These are phyloP conservation scores for Diaporthe eres DNA, from an alignment of 2,329 filamentous ascomycete species.

Conservation along the genomic window DNA sequence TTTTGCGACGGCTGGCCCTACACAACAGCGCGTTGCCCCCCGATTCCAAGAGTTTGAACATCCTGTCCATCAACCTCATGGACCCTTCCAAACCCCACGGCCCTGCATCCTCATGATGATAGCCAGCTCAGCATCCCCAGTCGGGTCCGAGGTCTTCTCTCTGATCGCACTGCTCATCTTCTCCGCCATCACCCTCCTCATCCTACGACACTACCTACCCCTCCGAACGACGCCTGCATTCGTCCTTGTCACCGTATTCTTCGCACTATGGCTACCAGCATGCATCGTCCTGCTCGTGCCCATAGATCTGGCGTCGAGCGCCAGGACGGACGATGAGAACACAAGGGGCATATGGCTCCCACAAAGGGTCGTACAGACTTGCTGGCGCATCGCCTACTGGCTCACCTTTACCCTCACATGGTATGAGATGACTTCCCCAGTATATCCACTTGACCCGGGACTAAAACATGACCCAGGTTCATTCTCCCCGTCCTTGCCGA, in stretches of 20 bases:
- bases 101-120: slow-evolving; percentile 42
- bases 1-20: slow-evolving; percentile 17
- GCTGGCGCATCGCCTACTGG: slow-evolving; percentile 98
- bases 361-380: slow-evolving; percentile 81
- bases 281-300: slow-evolving; percentile 93
- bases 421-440: slow-evolving; percentile 62
- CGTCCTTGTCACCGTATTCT: slow-evolving; percentile 91
- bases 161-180: slow-evolving; percentile 80
- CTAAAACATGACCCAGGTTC: slow-evolving; percentile 70
- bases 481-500: slow-evolving; percentile 94
- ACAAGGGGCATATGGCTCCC: slow-evolving; percentile 90
- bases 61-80: slow-evolving; percentile 29
- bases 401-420: slow-evolving; percentile 95
- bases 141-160: slow-evolving; percentile 86
- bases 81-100: slow-evolving; percentile 18
- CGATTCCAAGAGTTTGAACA: slow-evolving; percentile 19
- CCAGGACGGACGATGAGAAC: slow-evolving; percentile 78
- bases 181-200: slow-evolving; percentile 82
- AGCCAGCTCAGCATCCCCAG: slow-evolving; percentile 63
- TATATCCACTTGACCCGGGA: not conserved
- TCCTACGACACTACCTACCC: slow-evolving; percentile 91
- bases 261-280: slow-evolving; percentile 92
- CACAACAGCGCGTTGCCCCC: not conserved
- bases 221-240: slow-evolving; percentile 92
- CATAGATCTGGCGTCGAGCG: slow-evolving; percentile 93